phyloP scores from a whole-genome alignment of 192 early-diverging fungal genomes.

The Phlyctochytrium bullatum region DNA sequence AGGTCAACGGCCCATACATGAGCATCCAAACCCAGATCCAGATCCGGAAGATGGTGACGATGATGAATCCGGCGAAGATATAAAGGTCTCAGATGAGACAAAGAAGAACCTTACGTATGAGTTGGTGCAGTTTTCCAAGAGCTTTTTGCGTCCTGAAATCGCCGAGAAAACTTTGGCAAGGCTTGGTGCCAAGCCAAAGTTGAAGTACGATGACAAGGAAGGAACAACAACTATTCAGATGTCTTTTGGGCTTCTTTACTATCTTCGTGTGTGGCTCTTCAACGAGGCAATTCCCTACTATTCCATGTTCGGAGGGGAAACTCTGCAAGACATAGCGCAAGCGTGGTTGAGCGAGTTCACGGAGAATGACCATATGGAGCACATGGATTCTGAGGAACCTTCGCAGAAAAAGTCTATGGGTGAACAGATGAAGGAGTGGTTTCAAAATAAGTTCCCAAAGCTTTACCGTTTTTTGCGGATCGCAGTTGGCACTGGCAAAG shows the following conservation, averaged over 20 bases:
- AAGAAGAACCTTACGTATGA: neutral
- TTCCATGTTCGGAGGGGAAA: neutral
- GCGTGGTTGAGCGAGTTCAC: neutral
- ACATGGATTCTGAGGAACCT: neutral
- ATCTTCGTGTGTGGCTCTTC: neutral
- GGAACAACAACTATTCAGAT: constrained; percentile 1
- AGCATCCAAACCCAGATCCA: neutral
- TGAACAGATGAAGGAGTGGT: neutral
- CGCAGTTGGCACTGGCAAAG: neutral
- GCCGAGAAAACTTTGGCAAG: neutral
- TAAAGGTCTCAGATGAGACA: neutral
- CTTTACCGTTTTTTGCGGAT: neutral
- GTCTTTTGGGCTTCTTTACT: neutral
- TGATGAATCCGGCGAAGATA: neutral
- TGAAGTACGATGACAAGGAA: neutral
- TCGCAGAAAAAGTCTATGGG: neutral
- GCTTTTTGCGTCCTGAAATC: neutral
- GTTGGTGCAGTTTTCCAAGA: neutral
- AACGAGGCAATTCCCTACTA: neutral
- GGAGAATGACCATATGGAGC: neutral
- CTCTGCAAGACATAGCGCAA: neutral
- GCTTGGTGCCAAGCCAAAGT: neutral
- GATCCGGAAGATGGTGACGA: constrained; percentile 2
- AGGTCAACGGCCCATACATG: neutral
- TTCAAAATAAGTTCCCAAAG: neutral